Percentiles rank a stretch among this genome's conserved stretches.
Evolutionary conservation across 1,284 basidiomycete species (phyloP).

Genomic region (Peniophora sp.): DNA sequence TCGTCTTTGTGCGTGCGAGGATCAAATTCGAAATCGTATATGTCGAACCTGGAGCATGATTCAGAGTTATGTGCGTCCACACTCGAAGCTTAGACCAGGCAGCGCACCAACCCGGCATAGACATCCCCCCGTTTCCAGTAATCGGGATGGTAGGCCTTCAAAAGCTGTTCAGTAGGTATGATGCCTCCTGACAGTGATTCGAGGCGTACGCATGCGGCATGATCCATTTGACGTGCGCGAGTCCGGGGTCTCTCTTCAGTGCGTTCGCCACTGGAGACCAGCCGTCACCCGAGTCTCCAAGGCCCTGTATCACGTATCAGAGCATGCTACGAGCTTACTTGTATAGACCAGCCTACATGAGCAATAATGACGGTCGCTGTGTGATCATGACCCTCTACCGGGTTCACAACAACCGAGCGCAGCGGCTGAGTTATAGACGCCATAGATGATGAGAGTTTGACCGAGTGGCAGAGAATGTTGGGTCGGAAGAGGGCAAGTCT

Average conservation of each 20-base stretch:
- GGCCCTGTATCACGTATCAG: conserved; percentile 36
- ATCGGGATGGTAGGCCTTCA: conserved; percentile 47
- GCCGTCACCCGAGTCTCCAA: conserved; percentile 70
- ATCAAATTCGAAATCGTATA: conserved; percentile 54
- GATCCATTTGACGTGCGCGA: conserved; percentile 79
- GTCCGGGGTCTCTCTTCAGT: conserved; percentile 35
- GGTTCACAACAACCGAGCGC: conserved; percentile 43
- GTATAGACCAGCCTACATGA: conserved; percentile 49
- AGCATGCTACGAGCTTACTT: not conserved
- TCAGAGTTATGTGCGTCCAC: conserved; percentile 1
- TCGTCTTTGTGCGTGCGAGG: conserved; percentile 49
- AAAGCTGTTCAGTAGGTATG: conserved; percentile 1
- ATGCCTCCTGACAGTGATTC: not conserved
- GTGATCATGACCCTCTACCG: conserved; percentile 45
- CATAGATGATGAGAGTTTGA: conserved; percentile 15
- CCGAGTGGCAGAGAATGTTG: not conserved
- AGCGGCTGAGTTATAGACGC: conserved; percentile 26
- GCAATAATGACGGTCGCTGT: conserved; percentile 85
- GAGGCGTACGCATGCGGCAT: conserved; percentile 62
- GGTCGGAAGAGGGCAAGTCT: too few relatives aligned
- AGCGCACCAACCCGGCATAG: conserved; percentile 66
- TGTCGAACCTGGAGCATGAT: conserved; percentile 59
- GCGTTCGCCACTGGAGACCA: conserved; percentile 75
- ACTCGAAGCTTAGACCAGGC: conserved; percentile 4
- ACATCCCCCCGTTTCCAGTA: conserved; percentile 60